Conservation (phyloP, 75 land plant species). For the Cryptomeria japonica region DNA sequence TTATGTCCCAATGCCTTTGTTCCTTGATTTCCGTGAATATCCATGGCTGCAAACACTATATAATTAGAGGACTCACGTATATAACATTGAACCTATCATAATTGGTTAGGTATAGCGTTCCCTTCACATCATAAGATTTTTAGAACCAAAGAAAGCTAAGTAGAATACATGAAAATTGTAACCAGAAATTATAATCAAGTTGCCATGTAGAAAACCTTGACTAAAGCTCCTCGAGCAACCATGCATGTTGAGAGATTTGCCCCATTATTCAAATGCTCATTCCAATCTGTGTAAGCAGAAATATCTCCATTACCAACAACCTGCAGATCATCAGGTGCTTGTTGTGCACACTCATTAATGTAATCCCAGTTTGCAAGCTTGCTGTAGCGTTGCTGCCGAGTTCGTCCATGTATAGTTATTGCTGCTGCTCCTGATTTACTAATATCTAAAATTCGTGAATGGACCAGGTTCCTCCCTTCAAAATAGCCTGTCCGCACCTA, state of each 20-base stretch:
- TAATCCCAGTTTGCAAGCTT: slow-evolving; percentile 98
- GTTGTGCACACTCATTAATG: slow-evolving; percentile 64
- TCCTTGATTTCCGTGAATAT: slow-evolving; percentile 98
- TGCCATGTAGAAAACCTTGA: slow-evolving; percentile 57
- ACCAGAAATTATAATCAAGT: neutral
- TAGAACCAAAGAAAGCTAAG: neutral
- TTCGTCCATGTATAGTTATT: slow-evolving; percentile 89
- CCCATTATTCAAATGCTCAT: slow-evolving; percentile 58
- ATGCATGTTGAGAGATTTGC: slow-evolving; percentile 79
- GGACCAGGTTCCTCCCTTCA: slow-evolving; percentile 89
- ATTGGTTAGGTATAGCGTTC: neutral
- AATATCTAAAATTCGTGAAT: slow-evolving; percentile 74
- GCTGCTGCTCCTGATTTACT: slow-evolving; percentile 86
- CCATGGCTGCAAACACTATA: slow-evolving; percentile 81
- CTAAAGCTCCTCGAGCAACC: slow-evolving; percentile 95
- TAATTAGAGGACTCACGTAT: neutral
- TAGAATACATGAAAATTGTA: neutral
- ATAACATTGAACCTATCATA: neutral
- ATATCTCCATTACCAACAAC: slow-evolving; percentile 95
- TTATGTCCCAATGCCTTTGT: slow-evolving; percentile 97
- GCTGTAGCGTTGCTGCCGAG: slow-evolving; percentile 97
- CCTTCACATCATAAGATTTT: neutral
- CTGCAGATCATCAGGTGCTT: slow-evolving; percentile 65
- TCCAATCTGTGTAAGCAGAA: slow-evolving; percentile 86
- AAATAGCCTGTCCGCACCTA: slow-evolving; percentile 91